phyloP scores from a whole-genome alignment of 257 asterid species.

The Gentiana dahurica region DNA sequence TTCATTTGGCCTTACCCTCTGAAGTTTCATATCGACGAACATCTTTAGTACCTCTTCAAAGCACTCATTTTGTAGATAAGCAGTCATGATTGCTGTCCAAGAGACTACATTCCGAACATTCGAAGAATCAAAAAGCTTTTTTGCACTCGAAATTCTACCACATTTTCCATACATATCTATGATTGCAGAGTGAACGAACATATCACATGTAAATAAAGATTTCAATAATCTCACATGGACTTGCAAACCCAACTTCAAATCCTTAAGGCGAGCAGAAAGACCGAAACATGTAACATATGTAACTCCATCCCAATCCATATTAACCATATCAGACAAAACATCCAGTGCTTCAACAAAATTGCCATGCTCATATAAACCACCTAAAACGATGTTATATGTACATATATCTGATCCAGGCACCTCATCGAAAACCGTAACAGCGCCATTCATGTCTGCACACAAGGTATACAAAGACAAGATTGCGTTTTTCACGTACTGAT shows the following conservation, averaged over 20 bases:
- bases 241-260: slow-evolving; percentile 54
- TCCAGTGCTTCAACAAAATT: slow-evolving; percentile 29
- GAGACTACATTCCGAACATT: slow-evolving; percentile 46
- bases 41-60: slow-evolving; percentile 68
- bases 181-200: slow-evolving; percentile 45
- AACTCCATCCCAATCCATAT: slow-evolving; percentile 45
- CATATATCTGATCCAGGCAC: slow-evolving; percentile 42
- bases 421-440: slow-evolving; percentile 38
- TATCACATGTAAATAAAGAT: slow-evolving; percentile 35
- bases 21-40: slow-evolving; percentile 44
- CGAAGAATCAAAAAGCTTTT: slow-evolving; percentile 31
- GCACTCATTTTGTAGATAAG: slow-evolving; percentile 59
- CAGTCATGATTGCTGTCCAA: slow-evolving; percentile 66
- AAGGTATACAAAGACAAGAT: slow-evolving; percentile 46
- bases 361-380: slow-evolving; percentile 45
- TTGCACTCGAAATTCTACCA: slow-evolving; percentile 37
- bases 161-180: slow-evolving; percentile 87
- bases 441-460: slow-evolving; percentile 33
- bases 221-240: slow-evolving; percentile 43
- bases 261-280: slow-evolving; percentile 46
- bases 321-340: slow-evolving; percentile 35
- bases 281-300: slow-evolving; percentile 50
- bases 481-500: slow-evolving; percentile 59
- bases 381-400: slow-evolving; percentile 51
- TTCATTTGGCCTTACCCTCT: slow-evolving; percentile 55